Conservation (phyloP, 208 protist species). For the Jaenimonas drosophilae region DNA sequence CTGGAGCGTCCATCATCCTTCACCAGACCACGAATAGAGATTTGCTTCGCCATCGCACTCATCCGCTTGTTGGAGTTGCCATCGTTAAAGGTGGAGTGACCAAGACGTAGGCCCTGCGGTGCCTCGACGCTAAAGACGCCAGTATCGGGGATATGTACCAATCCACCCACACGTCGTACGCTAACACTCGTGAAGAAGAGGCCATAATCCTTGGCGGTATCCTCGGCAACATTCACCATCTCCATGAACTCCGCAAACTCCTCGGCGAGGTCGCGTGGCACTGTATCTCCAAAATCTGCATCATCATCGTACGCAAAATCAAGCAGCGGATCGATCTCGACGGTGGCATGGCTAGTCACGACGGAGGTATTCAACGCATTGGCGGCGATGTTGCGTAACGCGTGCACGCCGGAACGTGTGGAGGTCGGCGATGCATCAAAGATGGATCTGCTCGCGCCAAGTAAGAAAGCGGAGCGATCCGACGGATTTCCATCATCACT, state of each 20-base stretch:
- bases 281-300: constrained; percentile 22
- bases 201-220: constrained; percentile 73
- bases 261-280: constrained; percentile 26
- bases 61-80: constrained; percentile 72
- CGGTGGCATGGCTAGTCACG: too few species aligned
- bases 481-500: too few species aligned
- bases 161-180: constrained; percentile 25
- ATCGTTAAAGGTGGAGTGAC: constrained; percentile 69
- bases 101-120: constrained; percentile 44
- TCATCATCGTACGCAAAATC: too few species aligned
- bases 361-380: too few species aligned
- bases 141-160: constrained; percentile 29
- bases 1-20: too few species aligned
- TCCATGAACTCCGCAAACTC: constrained; percentile 62
- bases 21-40: too few species aligned
- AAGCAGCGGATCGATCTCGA: too few species aligned
- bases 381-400: too few species aligned
- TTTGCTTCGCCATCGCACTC: constrained; percentile 26
- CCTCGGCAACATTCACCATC: constrained; percentile 27
- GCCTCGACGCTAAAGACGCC: constrained; percentile 48
- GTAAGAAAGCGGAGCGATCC: too few species aligned
- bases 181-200: constrained; percentile 42
- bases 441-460: too few species aligned
- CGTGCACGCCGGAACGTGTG: too few species aligned
- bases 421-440: too few species aligned